These are phyloP conservation scores for Leucocoprinus leucothites DNA, from an alignment of 768 basidiomycete genomes.

Conservation along the genomic window DNA sequence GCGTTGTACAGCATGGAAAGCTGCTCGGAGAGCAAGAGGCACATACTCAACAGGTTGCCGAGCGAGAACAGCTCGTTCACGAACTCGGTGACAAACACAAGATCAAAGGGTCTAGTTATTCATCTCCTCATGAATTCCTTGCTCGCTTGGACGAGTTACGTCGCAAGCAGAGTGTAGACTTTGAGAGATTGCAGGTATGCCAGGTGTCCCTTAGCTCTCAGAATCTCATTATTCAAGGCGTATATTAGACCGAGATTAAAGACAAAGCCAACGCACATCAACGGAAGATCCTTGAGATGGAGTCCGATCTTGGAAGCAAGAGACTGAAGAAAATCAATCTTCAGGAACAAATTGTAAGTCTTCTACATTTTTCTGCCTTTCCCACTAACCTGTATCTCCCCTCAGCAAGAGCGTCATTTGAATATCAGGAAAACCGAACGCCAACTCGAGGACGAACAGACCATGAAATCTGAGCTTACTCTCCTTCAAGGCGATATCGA, in stretches of 20 bases:
- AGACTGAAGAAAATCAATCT: slow-evolving; percentile 51
- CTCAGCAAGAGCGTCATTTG: slow-evolving; percentile 47
- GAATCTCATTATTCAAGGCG: background rate
- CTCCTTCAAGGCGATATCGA: slow-evolving; percentile 61
- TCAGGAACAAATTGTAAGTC: slow-evolving; percentile 56
- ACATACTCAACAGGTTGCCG: slow-evolving; percentile 64
- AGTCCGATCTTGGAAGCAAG: slow-evolving; percentile 48
- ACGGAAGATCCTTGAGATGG: slow-evolving; percentile 51
- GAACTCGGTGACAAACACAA: slow-evolving; percentile 64
- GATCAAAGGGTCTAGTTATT: slow-evolving; percentile 71
- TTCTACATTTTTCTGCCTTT: background rate
- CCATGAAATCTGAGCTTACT: slow-evolving; percentile 50
- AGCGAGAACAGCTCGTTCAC: slow-evolving; percentile 73
- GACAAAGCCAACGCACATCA: slow-evolving; percentile 65
- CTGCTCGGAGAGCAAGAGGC: slow-evolving; percentile 77
- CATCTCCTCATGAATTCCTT: slow-evolving; percentile 71
- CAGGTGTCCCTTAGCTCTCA: background rate
- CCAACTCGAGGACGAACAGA: slow-evolving; percentile 53
- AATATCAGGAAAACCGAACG: slow-evolving; percentile 51
- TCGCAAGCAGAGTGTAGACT: slow-evolving; percentile 56
- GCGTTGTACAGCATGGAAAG: slow-evolving; percentile 62
- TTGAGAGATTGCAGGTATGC: slow-evolving; percentile 66
- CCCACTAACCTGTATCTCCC: background rate
- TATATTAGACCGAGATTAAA: slow-evolving; percentile 47
- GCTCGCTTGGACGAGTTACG: slow-evolving; percentile 61